phyloP scores from a whole-genome alignment of 805 yeast genomes.

The Yamadazyma endophytica region DNA sequence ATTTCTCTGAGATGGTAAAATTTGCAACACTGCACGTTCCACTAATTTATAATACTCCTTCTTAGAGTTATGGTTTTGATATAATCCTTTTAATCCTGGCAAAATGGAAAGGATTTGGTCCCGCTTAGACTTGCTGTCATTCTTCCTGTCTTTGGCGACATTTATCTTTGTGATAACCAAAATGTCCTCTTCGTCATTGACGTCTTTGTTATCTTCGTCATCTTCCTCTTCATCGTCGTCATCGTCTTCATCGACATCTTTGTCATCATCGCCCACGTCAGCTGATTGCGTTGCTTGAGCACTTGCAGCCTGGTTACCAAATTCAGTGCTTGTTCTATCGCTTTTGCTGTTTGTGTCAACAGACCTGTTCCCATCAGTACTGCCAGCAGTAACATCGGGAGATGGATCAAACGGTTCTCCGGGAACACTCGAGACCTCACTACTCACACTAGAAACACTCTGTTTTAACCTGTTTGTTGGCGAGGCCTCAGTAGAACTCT shows the following conservation, averaged over 20 bases:
- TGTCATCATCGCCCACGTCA: conserved; percentile 8
- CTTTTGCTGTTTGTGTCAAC: conserved; percentile 1
- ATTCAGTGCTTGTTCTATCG: background rate
- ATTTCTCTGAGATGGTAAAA: conserved; percentile 27
- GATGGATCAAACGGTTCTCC: too few relatives aligned
- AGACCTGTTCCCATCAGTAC: conserved; percentile 2
- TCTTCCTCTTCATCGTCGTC: conserved; percentile 10
- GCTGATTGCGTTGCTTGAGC: conserved; percentile 1
- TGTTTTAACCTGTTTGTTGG: conserved; percentile 12
- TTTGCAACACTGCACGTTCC: conserved; percentile 21
- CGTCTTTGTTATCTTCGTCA: conserved; percentile 5
- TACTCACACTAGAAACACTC: background rate
- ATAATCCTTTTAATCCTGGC: conserved; percentile 20
- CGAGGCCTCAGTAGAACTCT: conserved; percentile 6
- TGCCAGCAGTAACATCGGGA: too few relatives aligned
- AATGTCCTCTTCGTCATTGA: conserved; percentile 22
- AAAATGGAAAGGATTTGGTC: conserved; percentile 7
- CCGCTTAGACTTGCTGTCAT: conserved; percentile 3
- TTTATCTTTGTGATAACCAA: conserved; percentile 25
- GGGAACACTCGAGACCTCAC: conserved; percentile 2
- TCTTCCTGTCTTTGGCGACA: conserved; percentile 10
- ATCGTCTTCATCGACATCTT: conserved; percentile 9
- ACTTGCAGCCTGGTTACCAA: background rate
- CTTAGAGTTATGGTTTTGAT: conserved; percentile 15
- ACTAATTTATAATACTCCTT: conserved; percentile 24